Percentiles rank a stretch among this genome's conserved stretches.
Conservation (phyloP, 106 monocot genomes). For the Dioscorea zingiberensis region DNA sequence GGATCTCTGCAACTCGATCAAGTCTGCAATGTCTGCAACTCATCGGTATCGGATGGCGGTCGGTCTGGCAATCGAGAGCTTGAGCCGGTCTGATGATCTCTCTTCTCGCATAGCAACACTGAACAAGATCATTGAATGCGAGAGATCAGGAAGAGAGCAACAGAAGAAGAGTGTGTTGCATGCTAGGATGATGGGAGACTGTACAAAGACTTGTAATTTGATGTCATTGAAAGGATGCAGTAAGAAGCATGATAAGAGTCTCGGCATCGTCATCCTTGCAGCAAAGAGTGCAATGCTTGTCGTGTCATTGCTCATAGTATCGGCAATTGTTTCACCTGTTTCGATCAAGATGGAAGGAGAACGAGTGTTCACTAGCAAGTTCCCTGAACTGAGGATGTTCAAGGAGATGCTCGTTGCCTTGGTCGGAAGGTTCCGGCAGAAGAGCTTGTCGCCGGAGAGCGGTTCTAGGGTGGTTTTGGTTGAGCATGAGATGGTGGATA, state of each 20-base stretch:
- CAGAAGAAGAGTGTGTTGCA: not conserved
- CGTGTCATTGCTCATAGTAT: conserved; percentile 27
- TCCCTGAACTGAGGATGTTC: conserved; percentile 24
- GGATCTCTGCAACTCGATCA: conserved; percentile 64
- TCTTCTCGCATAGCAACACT: not conserved
- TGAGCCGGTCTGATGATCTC: not conserved
- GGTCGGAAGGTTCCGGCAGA: conserved; percentile 13
- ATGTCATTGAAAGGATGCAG: not conserved
- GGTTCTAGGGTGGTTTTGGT: not conserved
- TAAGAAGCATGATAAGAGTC: conserved; percentile 9
- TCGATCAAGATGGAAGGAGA: conserved; percentile 6
- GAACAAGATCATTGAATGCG: conserved; percentile 1
- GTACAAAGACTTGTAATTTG: not conserved
- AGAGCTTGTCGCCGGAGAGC: not conserved
- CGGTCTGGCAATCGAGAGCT: conserved; percentile 21
- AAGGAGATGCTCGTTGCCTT: conserved; percentile 17
- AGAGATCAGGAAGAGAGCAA: not conserved
- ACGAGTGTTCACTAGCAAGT: not conserved
- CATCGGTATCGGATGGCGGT: conserved; percentile 41
- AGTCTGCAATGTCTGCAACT: conserved; percentile 35
- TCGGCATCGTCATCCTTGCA: conserved; percentile 30
- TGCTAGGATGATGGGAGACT: conserved; percentile 7
- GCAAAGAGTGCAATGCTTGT: conserved; percentile 31
- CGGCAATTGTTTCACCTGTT: conserved; percentile 28
- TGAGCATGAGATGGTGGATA: conserved; percentile 36